Base-by-base conservation (phyloP, 164 flowering plant species). In the Chimonanthus praecox region DNA sequence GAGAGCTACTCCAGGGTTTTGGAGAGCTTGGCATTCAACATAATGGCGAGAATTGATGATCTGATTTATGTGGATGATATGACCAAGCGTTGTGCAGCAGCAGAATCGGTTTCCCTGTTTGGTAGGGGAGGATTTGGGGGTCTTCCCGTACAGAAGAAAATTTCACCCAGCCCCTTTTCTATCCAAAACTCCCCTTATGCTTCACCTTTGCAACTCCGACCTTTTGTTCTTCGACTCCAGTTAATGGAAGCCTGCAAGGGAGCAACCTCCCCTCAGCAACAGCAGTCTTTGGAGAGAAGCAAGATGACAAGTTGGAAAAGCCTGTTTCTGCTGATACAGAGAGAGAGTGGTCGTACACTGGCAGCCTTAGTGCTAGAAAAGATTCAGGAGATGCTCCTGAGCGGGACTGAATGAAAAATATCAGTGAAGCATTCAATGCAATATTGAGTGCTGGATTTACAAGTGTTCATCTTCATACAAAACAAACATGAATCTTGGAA, bases 1-100 rank as follows among this genome's bases (percentile, higher is more conserved):
- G 96, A 89, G 80, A 88, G 94, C 85, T 91, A 91, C 77, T 89
- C 94, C 0, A 86, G 97, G 78, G 91, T 88, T 75, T 69, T 88
- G 84, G 92, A 91, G 71, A 86, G 90, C 82, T 80, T 91, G 74
- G 92, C 94, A 48, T 87, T 85, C 81, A 91, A 88, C 75, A 82
- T 88, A 71, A 83, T 86, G 82, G 88, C 91, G 7, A 83, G 92
- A 71, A 86, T 91, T 49, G 92, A 91, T 65, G 97, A 90, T 81
- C 82, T 91, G 20, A 79, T 88, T 9, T 87, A 82, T 62, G 88
- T 85, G 16, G 97, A 91, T 70, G 91, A 89, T 49, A 85, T 87
- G 70, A 84, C 77, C 9, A 86, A 73, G 80, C 79, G 63, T 47
- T 79, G 86, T 49, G 83, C 77, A 45, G 77, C 81, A 62, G 85